phyloP scores from a whole-genome alignment of 2,329 filamentous ascomycete species.

The Dactylonectria estremocensis region DNA sequence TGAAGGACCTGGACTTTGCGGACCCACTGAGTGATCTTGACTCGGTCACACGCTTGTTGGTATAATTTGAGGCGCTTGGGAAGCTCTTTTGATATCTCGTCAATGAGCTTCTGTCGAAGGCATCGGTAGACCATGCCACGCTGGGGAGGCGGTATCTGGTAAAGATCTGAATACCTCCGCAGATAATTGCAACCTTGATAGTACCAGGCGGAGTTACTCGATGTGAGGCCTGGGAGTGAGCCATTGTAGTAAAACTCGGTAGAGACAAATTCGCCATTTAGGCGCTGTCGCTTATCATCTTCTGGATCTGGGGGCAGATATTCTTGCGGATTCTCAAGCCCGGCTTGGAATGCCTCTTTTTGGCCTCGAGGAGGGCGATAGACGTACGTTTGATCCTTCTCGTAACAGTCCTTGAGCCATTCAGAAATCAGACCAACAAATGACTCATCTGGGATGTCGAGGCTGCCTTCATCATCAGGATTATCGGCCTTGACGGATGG shows the following conservation, averaged over 20 bases:
- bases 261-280: conserved; percentile 65
- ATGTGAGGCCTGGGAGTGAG: conserved; percentile 21
- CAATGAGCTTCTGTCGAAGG: conserved; percentile 71
- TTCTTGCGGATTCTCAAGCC: conserved; percentile 13
- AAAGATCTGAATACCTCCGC: conserved; percentile 65
- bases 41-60: conserved; percentile 62
- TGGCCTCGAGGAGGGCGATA: conserved; percentile 42
- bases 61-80: conserved; percentile 66
- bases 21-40: conserved; percentile 72
- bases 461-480: neutral
- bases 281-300: conserved; percentile 62
- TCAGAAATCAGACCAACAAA: conserved; percentile 24
- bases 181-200: conserved; percentile 36
- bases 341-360: conserved; percentile 19
- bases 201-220: conserved; percentile 27
- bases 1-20: conserved; percentile 65
- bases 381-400: conserved; percentile 39
- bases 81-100: conserved; percentile 62
- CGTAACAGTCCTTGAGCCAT: conserved; percentile 40
- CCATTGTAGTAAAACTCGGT: conserved; percentile 43
- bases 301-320: conserved; percentile 4
- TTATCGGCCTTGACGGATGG: neutral
- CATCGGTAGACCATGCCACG: conserved; percentile 78
- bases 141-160: conserved; percentile 67
- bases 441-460: conserved; percentile 6